These are phyloP conservation scores for Ascodesmis nigricans DNA, from an alignment of 495 filamentous ascomycete species.

Conservation along the genomic window DNA sequence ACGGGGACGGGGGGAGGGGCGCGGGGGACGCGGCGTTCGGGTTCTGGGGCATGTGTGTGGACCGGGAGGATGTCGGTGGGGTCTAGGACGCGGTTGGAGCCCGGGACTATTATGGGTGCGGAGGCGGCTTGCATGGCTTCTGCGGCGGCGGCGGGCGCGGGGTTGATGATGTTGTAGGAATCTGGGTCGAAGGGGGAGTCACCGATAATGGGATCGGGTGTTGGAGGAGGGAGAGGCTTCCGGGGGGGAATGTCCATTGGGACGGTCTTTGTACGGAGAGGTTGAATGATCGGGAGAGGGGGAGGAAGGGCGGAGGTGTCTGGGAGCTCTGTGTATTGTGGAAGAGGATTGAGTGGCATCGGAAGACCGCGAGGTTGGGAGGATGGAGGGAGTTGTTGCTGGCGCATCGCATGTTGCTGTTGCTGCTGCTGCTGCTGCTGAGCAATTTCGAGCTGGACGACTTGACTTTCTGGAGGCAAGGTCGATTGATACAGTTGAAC, in stretches of 20 bases:
- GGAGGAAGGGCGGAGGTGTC: too few relatives aligned
- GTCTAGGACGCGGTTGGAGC: conserved; percentile 72
- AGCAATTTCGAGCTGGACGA: conserved; percentile 5
- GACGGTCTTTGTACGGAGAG: too few relatives aligned
- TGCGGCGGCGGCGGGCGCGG: conserved; percentile 25
- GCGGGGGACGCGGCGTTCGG: conserved; percentile 31
- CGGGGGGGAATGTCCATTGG: too few relatives aligned
- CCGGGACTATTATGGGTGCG: conserved; percentile 44
- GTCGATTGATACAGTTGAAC: conserved; percentile 16
- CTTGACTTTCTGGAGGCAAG: conserved; percentile 12
- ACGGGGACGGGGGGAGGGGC: conserved; percentile 15
- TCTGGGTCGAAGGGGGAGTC: conserved; percentile 74
- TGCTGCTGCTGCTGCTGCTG: conserved; percentile 12
- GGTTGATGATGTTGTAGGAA: conserved; percentile 59
- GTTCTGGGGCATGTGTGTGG: conserved; percentile 83
- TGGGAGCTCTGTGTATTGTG: too few relatives aligned
- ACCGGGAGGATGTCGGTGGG: conserved; percentile 82
- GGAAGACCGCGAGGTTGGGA: neutral
- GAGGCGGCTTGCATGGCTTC: conserved; percentile 13
- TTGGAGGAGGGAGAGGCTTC: conserved; percentile 14
- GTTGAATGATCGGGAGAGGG: too few relatives aligned
- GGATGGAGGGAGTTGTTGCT: neutral
- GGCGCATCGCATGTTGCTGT: conserved; percentile 2
- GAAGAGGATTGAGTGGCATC: neutral
- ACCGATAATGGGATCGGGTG: conserved; percentile 10